Conservation (phyloP, 2,329 filamentous ascomycete species). For the Elsinoe perseae region DNA sequence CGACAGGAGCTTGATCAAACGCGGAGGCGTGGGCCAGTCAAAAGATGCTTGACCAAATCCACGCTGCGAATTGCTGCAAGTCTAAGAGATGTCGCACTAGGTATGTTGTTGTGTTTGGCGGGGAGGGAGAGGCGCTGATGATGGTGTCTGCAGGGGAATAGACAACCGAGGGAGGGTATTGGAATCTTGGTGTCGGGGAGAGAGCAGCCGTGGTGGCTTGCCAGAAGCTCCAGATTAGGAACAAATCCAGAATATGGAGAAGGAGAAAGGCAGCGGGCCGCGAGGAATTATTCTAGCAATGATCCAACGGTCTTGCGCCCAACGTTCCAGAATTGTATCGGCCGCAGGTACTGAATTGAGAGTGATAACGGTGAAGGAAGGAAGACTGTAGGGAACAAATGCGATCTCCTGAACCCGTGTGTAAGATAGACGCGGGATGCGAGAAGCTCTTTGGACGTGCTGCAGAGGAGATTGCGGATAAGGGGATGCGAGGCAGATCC, state of each 20-base stretch:
- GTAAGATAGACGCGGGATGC: neutral
- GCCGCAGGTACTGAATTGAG: slow-evolving; percentile 8
- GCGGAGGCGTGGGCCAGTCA: slow-evolving; percentile 1
- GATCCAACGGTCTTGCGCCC: slow-evolving; percentile 9
- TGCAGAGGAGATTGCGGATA: slow-evolving; percentile 12
- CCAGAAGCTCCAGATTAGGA: slow-evolving; percentile 12
- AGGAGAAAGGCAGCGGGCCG: slow-evolving; percentile 4
- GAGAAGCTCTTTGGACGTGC: neutral
- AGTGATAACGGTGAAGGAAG: neutral
- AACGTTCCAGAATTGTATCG: slow-evolving; percentile 14
- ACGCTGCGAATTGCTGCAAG: neutral
- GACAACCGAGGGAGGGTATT: slow-evolving; percentile 9
- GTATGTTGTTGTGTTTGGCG: neutral
- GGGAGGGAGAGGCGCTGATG: neutral
- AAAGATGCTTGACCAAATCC: neutral
- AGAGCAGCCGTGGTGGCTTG: slow-evolving; percentile 10
- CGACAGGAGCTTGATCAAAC: slow-evolving; percentile 12
- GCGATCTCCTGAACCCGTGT: neutral
- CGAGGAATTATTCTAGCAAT: slow-evolving; percentile 10
- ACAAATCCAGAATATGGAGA: slow-evolving; percentile 9
- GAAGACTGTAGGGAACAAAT: slow-evolving; percentile 5
- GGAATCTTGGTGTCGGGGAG: neutral
- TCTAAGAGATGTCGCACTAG: neutral
- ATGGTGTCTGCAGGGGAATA: slow-evolving; percentile 6
- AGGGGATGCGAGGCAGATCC: slow-evolving; percentile 13